phyloP scores from a whole-genome alignment of 1,139 yeast genomes.

The Blastobotrys aristatus region DNA sequence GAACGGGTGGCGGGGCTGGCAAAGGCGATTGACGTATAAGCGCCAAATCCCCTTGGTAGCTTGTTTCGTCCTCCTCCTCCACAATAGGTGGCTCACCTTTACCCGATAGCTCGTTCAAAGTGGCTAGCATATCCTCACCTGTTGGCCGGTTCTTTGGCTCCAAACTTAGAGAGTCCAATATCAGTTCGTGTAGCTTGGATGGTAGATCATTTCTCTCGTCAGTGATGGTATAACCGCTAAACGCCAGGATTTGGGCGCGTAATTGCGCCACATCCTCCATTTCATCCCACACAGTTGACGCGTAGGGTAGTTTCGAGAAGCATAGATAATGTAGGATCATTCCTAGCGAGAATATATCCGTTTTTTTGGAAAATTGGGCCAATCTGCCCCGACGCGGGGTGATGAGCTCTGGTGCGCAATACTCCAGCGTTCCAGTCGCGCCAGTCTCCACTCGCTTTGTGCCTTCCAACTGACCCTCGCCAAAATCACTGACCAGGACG shows the following conservation, averaged over 20 bases:
- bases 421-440: constrained; percentile 80
- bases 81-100: neutral
- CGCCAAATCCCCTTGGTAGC: too few species aligned
- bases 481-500: constrained; percentile 79
- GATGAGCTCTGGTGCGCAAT: constrained; percentile 79
- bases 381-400: constrained; percentile 31
- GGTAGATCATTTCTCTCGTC: constrained; percentile 38
- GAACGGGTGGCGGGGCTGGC: neutral
- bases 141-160: constrained; percentile 42
- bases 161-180: constrained; percentile 36
- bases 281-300: constrained; percentile 30
- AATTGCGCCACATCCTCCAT: constrained; percentile 35
- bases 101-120: neutral
- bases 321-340: constrained; percentile 71
- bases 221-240: constrained; percentile 29
- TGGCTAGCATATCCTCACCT: constrained; percentile 36
- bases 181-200: constrained; percentile 37
- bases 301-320: constrained; percentile 64
- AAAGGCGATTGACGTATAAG: too few species aligned
- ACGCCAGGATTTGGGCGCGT: constrained; percentile 39
- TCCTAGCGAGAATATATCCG: constrained; percentile 81
- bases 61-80: neutral
- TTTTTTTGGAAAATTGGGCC: constrained; percentile 57
- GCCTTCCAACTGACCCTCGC: constrained; percentile 78
- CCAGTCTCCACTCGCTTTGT: constrained; percentile 57